Conservation (phyloP, 2,329 filamentous ascomycete genomes). For the Penicillium verrucosum region DNA sequence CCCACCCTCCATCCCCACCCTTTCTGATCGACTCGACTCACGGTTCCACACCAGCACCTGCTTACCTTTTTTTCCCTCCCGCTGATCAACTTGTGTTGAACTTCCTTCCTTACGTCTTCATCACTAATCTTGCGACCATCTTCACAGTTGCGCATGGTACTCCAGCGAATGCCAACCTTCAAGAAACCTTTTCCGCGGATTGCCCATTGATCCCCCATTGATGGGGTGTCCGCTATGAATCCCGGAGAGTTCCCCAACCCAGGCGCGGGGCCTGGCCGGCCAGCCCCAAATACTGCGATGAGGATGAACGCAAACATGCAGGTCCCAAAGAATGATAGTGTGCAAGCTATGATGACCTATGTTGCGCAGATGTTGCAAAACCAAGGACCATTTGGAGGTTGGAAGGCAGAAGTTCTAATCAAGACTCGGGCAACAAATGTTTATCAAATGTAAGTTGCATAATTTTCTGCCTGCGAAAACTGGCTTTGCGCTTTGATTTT, state of each 20-base stretch:
- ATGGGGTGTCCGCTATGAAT: slow-evolving; percentile 44
- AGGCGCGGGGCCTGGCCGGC: slow-evolving; percentile 33
- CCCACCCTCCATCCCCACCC: slow-evolving; percentile 25
- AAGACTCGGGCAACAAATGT: slow-evolving; percentile 43
- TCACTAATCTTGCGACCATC: slow-evolving; percentile 1
- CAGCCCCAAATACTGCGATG: slow-evolving; percentile 6
- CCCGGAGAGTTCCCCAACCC: slow-evolving; percentile 39
- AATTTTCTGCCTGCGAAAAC: not conserved
- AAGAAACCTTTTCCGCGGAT: slow-evolving; percentile 30
- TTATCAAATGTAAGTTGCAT: slow-evolving; percentile 42
- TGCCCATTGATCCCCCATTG: slow-evolving; percentile 37
- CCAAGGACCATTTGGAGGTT: slow-evolving; percentile 45
- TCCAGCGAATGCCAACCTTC: slow-evolving; percentile 38
- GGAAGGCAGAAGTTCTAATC: slow-evolving; percentile 42
- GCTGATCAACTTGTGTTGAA: slow-evolving; percentile 10
- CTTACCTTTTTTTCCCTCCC: slow-evolving; percentile 15
- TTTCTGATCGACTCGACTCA: slow-evolving; percentile 26
- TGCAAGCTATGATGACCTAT: slow-evolving; percentile 37
- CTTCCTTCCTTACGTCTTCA: not conserved
- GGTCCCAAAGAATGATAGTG: slow-evolving; percentile 34
- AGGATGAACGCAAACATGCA: slow-evolving; percentile 34
- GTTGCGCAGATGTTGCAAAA: slow-evolving; percentile 40
- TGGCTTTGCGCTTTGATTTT: not conserved
- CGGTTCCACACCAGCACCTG: slow-evolving; percentile 23
- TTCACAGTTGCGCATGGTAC: slow-evolving; percentile 1